phyloP scores from a whole-genome alignment of 2,329 filamentous ascomycete species.

The Fusarium redolens region DNA sequence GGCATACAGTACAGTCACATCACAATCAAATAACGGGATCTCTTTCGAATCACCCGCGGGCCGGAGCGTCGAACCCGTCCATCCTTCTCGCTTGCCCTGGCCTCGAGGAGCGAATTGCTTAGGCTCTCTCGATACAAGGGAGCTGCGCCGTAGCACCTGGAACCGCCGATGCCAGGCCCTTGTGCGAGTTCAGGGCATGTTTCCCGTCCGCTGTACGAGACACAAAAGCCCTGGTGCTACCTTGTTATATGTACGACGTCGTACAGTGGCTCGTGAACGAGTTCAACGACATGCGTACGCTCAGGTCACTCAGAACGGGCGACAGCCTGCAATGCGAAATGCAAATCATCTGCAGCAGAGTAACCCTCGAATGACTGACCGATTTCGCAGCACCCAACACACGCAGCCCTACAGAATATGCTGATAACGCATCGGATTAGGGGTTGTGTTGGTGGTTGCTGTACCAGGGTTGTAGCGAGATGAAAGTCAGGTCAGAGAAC shows the following conservation, averaged over 20 bases:
- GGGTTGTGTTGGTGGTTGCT: constrained; percentile 18
- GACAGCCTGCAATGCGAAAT: constrained; percentile 8
- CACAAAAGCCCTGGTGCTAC: constrained; percentile 29
- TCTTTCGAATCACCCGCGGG: constrained; percentile 24
- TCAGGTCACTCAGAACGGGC: background rate
- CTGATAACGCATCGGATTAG: constrained; percentile 8
- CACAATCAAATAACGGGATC: constrained; percentile 22
- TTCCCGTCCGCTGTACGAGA: constrained; percentile 12
- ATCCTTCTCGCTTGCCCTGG: constrained; percentile 41
- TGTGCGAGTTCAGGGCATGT: constrained; percentile 15
- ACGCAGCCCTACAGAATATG: constrained; percentile 38
- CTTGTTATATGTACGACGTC: constrained; percentile 19
- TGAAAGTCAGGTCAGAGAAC: constrained; percentile 26
- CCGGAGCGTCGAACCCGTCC: constrained; percentile 35
- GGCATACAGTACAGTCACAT: constrained; percentile 2
- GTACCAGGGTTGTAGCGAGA: constrained; percentile 41
- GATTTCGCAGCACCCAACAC: constrained; percentile 5
- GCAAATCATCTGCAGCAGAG: constrained; percentile 2
- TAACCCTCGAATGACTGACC: background rate
- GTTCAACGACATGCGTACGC: constrained; percentile 8
- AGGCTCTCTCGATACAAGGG: constrained; percentile 21
- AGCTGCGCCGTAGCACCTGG: constrained; percentile 35
- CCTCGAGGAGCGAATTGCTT: constrained; percentile 42
- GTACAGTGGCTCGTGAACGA: constrained; percentile 38
- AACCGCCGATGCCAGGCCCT: constrained; percentile 20